These are phyloP conservation scores for Inga laurina DNA, from an alignment of 306 rosid species.

Conservation along the genomic window DNA sequence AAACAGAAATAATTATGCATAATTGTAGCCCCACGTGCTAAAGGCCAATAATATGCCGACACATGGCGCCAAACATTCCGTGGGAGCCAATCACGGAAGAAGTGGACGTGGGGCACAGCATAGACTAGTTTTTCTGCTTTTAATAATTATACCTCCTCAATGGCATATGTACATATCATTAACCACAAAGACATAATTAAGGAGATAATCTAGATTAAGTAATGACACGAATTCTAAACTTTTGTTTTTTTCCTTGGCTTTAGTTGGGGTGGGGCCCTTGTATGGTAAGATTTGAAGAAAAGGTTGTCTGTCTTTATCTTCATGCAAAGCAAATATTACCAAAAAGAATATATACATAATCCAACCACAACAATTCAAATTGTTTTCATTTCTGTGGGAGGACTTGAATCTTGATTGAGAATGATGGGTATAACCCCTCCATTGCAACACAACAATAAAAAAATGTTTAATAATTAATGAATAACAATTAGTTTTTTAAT, in stretches of 20 bases:
- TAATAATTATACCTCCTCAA: constrained; percentile 28
- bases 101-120: constrained; percentile 40
- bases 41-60: constrained; percentile 33
- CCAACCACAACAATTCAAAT: constrained; percentile 19
- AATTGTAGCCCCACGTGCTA: constrained; percentile 46
- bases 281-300: constrained; percentile 57
- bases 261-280: constrained; percentile 25
- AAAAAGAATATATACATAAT: constrained; percentile 39
- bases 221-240: constrained; percentile 23
- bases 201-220: constrained; percentile 32
- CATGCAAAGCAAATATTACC: constrained; percentile 26
- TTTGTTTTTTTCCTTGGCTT: not conserved
- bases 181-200: constrained; percentile 20
- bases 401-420: constrained; percentile 26
- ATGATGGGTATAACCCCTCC: constrained; percentile 37
- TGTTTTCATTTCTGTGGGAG: not conserved
- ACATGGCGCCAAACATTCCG: constrained; percentile 25
- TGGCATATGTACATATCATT: constrained; percentile 21
- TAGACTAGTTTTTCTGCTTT: constrained; percentile 31
- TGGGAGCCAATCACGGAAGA: constrained; percentile 65
- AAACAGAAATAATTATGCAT: not conserved
- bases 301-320: constrained; percentile 55
- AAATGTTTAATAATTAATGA: not conserved
- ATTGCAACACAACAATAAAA: constrained; percentile 37
- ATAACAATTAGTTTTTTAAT: constrained; percentile 10